Evolutionary conservation across 148 eudicot genomes (phyloP).

Genomic region (Polygonum maritimum): DNA sequence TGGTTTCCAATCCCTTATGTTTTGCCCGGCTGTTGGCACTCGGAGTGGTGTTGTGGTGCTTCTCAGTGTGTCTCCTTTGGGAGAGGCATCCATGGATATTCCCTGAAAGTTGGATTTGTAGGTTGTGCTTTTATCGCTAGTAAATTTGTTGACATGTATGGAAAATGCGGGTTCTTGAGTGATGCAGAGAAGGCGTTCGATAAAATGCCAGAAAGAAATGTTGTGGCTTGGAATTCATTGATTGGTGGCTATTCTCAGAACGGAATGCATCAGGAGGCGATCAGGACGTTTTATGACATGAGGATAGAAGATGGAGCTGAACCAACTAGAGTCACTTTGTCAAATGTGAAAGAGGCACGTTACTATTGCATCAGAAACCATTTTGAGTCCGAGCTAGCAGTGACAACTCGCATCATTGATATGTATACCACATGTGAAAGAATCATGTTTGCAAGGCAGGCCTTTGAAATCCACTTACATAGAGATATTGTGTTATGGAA

Average conservation of each 20-base stretch:
- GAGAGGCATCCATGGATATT: too few relatives aligned
- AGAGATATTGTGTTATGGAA: conserved; percentile 53
- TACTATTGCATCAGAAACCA: conserved; percentile 38
- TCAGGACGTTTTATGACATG: conserved; percentile 38
- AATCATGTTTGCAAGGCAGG: conserved; percentile 28
- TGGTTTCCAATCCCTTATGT: too few relatives aligned
- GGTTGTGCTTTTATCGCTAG: conserved; percentile 46
- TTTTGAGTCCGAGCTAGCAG: conserved; percentile 29
- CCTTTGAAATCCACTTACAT: conserved; percentile 23
- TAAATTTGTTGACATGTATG: conserved; percentile 60
- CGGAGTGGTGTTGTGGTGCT: too few relatives aligned
- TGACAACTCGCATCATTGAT: conserved; percentile 33
- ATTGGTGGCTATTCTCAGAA: conserved; percentile 33
- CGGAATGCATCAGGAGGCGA: conserved; percentile 37
- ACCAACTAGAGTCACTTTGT: conserved; percentile 40
- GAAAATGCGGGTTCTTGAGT: conserved; percentile 40
- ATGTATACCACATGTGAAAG: conserved; percentile 43
- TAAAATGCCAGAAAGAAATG: conserved; percentile 38
- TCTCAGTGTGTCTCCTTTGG: too few relatives aligned
- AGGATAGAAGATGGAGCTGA: conserved; percentile 30
- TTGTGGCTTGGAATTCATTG: conserved; percentile 46
- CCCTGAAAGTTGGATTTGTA: conserved; percentile 33
- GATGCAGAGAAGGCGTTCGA: conserved; percentile 39
- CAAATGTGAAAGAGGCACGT: conserved; percentile 34
- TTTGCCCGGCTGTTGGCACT: too few relatives aligned